phyloP scores from a whole-genome alignment of 2,329 filamentous ascomycete genomes.

The Pestalotiopsis sp. region DNA sequence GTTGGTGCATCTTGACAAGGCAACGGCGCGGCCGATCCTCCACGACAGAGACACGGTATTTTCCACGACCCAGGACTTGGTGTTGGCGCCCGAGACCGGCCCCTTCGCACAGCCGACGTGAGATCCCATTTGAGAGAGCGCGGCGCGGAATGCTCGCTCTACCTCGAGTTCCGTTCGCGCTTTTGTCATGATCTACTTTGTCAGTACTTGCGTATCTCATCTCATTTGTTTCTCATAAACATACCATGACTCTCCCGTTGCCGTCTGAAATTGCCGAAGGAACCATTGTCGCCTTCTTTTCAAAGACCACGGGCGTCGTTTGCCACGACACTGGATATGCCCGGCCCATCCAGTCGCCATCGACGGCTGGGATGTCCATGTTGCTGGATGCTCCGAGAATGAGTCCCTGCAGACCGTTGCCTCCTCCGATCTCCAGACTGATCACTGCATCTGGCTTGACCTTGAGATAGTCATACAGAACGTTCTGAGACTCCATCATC shows the following conservation, averaged over 20 bases:
- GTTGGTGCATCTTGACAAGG: constrained; percentile 44
- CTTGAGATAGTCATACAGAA: constrained; percentile 50
- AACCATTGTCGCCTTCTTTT: constrained; percentile 13
- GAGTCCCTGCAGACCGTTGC: constrained; percentile 58
- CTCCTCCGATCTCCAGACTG: constrained; percentile 63
- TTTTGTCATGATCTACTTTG: constrained; percentile 37
- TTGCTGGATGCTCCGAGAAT: constrained; percentile 51
- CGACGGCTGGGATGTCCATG: constrained; percentile 48
- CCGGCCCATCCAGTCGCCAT: constrained; percentile 54
- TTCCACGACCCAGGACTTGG: constrained; percentile 45
- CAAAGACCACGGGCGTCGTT: constrained; percentile 40
- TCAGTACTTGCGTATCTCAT: not conserved
- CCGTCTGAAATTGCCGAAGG: constrained; percentile 11
- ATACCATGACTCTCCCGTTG: constrained; percentile 45
- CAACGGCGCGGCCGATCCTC: constrained; percentile 59
- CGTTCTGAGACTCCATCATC: constrained; percentile 43
- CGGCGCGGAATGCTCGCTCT: constrained; percentile 46
- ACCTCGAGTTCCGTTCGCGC: constrained; percentile 42
- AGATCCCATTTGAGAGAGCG: constrained; percentile 51
- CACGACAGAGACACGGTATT: constrained; percentile 51
- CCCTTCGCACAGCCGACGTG: constrained; percentile 45
- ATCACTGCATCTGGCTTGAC: constrained; percentile 52
- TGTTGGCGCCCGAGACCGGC: constrained; percentile 45
- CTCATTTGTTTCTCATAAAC: not conserved
- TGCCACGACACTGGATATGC: constrained; percentile 52